These are phyloP conservation scores for Daedaleopsis sinensis DNA, from an alignment of 768 basidiomycete genomes.

Conservation along the genomic window DNA sequence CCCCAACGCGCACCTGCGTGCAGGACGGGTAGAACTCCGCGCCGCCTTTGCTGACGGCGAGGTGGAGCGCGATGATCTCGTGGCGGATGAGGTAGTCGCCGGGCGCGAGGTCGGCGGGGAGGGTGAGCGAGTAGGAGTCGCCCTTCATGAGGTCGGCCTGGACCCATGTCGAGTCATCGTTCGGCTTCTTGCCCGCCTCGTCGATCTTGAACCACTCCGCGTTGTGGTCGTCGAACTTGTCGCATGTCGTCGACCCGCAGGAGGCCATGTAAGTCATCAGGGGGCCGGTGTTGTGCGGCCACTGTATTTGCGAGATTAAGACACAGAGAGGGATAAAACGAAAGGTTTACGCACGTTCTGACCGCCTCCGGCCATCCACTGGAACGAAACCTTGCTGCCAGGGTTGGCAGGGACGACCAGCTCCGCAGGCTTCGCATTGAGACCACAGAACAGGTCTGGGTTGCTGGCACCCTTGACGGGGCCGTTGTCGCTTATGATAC, in stretches of 20 bases:
- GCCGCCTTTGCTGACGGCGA: conserved; percentile 55
- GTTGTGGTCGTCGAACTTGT: conserved; percentile 55
- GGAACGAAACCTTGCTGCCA: conserved; percentile 55
- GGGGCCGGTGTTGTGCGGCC: conserved; percentile 65
- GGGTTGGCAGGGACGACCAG: conserved; percentile 60
- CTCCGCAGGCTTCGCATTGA: conserved; percentile 49
- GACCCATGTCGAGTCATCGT: conserved; percentile 27
- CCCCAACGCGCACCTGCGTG: conserved; percentile 54
- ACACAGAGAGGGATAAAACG: neutral
- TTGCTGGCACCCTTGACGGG: conserved; percentile 64
- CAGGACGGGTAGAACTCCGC: conserved; percentile 86
- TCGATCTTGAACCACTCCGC: conserved; percentile 74
- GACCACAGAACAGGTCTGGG: conserved; percentile 61
- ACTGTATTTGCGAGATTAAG: too few relatives aligned
- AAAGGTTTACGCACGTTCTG: conserved; percentile 33
- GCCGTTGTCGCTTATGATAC: conserved; percentile 43
- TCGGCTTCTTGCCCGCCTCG: conserved; percentile 28
- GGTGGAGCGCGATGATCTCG: conserved; percentile 80
- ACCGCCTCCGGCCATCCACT: conserved; percentile 53
- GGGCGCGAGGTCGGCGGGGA: conserved; percentile 51
- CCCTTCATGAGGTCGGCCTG: conserved; percentile 32
- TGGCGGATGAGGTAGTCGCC: conserved; percentile 81
- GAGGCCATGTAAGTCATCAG: conserved; percentile 74
- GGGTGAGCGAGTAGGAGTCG: conserved; percentile 32
- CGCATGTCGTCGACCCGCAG: conserved; percentile 60